Base-by-base conservation (phyloP, 306 rosid genomes). In the Gillenia trifoliata region DNA sequence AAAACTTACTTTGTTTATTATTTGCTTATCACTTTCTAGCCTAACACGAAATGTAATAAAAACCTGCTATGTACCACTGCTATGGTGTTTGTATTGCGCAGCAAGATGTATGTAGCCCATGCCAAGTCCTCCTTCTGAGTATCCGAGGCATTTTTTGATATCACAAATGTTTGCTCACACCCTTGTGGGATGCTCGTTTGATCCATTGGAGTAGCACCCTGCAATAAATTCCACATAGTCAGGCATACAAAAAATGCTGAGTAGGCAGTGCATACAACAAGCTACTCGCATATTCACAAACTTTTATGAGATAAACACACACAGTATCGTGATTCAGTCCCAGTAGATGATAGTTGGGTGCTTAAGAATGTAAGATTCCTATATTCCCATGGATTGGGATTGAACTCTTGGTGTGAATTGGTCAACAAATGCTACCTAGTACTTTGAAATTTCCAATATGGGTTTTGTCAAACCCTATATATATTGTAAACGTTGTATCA, bases 51-150 rank as follows among this genome's bases (percentile, higher is more conserved):
- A 10, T 34, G 34, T 26, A 16, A 71, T 66, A 80, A 60, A 67
- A 65, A 72, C 26, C 50, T 38, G 77, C 5, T 74, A 6, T 49
- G 59, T 90, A 92, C 99, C 87, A 61, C 90, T 49, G 92, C 79
- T 55, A 87, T 67, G 61, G 93, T 83, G 77, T 83, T 91, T 70
- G 96, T 88, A 80, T 87, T 94, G 67, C 94, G 93, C 79, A 94
- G 77, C 80, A 91, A 75, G 78, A 91, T 67, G 71, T 91, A 94
- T 2, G 96, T 90, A 28, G 96, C 86, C 98, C 98, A 91, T 79
- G 98, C 97, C 69, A 94, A 68, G 71, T 91, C 97, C 72, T 94
- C 97, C 86, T 87, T 88, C 75, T 68, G 56, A 82, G 78, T 71
- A 75, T 87, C 77, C 41, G 72, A 80, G 36, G 87, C 75, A 74